A percentile compares a stretch with the other conserved stretches of the same genome.
phyloP scores from a whole-genome alignment of 805 yeast species.

The Teunomyces gatunensis region DNA sequence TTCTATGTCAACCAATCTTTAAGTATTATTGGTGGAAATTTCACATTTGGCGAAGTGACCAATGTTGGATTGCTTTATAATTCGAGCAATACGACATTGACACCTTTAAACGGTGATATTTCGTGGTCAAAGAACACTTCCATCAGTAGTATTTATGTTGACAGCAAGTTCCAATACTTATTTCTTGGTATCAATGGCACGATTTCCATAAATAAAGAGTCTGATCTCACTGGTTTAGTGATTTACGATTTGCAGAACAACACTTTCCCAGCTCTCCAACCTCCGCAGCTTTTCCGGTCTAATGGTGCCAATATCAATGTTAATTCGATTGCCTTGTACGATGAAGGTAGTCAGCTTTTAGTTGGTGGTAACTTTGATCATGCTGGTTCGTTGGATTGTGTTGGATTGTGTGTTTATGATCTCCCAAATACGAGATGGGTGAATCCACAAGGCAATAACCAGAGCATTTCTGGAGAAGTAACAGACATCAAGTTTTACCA shows the following conservation, averaged over 20 bases:
- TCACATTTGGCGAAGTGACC: constrained; percentile 26
- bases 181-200: constrained; percentile 48
- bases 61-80: constrained; percentile 32
- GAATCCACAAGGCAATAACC: constrained; percentile 29
- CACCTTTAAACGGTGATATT: constrained; percentile 20
- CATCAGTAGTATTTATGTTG: constrained; percentile 35
- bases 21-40: constrained; percentile 61
- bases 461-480: constrained; percentile 47
- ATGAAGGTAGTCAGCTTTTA: constrained; percentile 39
- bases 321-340: constrained; percentile 36
- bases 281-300: constrained; percentile 44
- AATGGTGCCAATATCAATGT: constrained; percentile 39
- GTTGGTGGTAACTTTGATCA: constrained; percentile 73
- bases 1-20: constrained; percentile 47
- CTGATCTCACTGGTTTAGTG: constrained; percentile 43
- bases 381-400: constrained; percentile 58
- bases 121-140: constrained; percentile 24
- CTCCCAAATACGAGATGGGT: constrained; percentile 54
- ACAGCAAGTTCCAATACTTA: constrained; percentile 29
- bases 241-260: constrained; percentile 48
- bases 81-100: constrained; percentile 12
- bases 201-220: constrained; percentile 18
- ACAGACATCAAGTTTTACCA: constrained; percentile 50
- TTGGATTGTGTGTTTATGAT: constrained; percentile 65
- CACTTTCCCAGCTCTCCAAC: constrained; percentile 46